phyloP scores from a whole-genome alignment of 306 rosid species.

The Medicago arabica region DNA sequence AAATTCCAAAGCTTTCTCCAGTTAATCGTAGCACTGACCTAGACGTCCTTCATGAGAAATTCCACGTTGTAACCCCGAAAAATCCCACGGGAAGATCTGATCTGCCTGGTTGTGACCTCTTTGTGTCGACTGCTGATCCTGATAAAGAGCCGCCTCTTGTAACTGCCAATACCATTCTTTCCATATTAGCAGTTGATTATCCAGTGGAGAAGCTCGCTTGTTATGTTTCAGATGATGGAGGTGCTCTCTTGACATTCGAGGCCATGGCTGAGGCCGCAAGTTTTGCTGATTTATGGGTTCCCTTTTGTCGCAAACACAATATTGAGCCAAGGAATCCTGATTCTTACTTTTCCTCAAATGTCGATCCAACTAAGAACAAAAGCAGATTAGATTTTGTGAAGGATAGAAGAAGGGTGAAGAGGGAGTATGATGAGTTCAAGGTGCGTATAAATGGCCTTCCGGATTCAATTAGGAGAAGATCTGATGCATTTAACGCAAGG shows the following conservation, averaged over 20 bases:
- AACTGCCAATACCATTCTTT: slow-evolving; percentile 64
- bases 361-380: slow-evolving; percentile 63
- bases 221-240: slow-evolving; percentile 63
- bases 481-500: slow-evolving; percentile 62
- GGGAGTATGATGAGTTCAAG: slow-evolving; percentile 65
- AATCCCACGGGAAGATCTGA: slow-evolving; percentile 65
- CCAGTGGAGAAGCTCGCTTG: slow-evolving; percentile 63
- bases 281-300: slow-evolving; percentile 65
- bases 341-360: slow-evolving; percentile 48
- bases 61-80: slow-evolving; percentile 48
- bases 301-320: slow-evolving; percentile 58
- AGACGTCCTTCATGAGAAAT: slow-evolving; percentile 52
- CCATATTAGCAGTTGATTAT: slow-evolving; percentile 57
- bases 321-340: slow-evolving; percentile 66
- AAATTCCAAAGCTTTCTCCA: slow-evolving; percentile 52
- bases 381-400: slow-evolving; percentile 57
- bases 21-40: slow-evolving; percentile 56
- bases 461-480: slow-evolving; percentile 60
- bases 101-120: slow-evolving; percentile 53
- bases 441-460: slow-evolving; percentile 61
- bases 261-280: slow-evolving; percentile 72
- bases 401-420: slow-evolving; percentile 60
- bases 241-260: slow-evolving; percentile 58
- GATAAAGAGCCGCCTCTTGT: slow-evolving; percentile 59
- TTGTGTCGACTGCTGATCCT: slow-evolving; percentile 63